These are phyloP conservation scores for Sindora glabra DNA, from an alignment of 306 rosid genomes.

Conservation along the genomic window DNA sequence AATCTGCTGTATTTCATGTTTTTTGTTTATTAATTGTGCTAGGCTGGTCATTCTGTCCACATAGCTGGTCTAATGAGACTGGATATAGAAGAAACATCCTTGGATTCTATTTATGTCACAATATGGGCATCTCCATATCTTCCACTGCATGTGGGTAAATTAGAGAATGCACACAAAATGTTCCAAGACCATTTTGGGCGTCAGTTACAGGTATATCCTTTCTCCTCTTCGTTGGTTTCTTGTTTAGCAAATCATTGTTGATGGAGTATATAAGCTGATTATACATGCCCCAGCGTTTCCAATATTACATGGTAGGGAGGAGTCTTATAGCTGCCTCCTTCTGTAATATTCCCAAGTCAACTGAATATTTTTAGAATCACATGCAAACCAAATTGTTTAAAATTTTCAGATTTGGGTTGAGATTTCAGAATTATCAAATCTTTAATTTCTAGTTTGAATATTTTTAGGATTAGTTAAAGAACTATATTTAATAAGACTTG, in stretches of 20 bases:
- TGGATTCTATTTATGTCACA: slow-evolving; percentile 63
- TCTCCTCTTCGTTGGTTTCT: background rate
- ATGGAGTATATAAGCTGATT: background rate
- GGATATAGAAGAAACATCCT: slow-evolving; percentile 67
- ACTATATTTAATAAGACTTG: background rate
- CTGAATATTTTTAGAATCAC: no score
- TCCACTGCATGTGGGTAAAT: slow-evolving; percentile 89
- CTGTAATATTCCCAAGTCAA: background rate
- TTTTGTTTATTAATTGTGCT: slow-evolving; percentile 18
- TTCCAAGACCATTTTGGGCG: slow-evolving; percentile 69
- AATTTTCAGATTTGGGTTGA: no score
- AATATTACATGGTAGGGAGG: background rate
- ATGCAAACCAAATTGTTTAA: no score
- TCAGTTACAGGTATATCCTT: slow-evolving; percentile 69
- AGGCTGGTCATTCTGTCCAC: slow-evolving; percentile 86
- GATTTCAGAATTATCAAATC: no score
- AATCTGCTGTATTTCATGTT: background rate
- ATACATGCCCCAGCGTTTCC: background rate
- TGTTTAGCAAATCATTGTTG: background rate
- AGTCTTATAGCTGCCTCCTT: background rate
- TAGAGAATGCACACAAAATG: slow-evolving; percentile 60
- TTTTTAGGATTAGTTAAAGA: background rate
- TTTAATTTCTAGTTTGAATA: no score
- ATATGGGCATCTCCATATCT: slow-evolving; percentile 93
- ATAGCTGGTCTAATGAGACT: slow-evolving; percentile 89